Percentiles rank a stretch among this genome's conserved stretches.
Conservation (phyloP, 2,329 filamentous ascomycete genomes). For the Ophiostoma piceae region DNA sequence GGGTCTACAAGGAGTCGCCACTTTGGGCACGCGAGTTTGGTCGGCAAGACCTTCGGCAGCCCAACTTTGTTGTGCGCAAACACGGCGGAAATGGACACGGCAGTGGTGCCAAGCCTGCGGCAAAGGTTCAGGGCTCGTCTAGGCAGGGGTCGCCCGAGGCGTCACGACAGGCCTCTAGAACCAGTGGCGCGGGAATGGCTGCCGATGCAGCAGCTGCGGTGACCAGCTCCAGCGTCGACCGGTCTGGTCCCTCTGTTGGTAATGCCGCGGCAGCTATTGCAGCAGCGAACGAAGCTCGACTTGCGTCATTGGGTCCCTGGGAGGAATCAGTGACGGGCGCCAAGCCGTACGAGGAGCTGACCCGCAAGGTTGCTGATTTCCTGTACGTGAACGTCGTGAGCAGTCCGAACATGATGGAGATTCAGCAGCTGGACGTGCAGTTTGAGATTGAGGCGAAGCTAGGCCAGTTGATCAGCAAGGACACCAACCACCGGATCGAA, state of each 20-base stretch:
- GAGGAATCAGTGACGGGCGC: slow-evolving; percentile 64
- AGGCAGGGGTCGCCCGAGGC: slow-evolving; percentile 31
- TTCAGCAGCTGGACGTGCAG: slow-evolving; percentile 60
- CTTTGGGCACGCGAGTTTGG: slow-evolving; percentile 3
- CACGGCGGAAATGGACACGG: background rate
- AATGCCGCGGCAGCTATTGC: slow-evolving; percentile 25
- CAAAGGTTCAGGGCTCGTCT: background rate
- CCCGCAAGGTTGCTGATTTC: slow-evolving; percentile 74
- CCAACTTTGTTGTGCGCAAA: slow-evolving; percentile 12
- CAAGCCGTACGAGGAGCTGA: slow-evolving; percentile 67
- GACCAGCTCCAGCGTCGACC: background rate
- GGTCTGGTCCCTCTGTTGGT: background rate
- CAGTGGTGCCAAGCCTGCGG: background rate
- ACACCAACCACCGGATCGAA: slow-evolving; percentile 62
- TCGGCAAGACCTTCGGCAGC: background rate
- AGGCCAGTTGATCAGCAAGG: slow-evolving; percentile 70
- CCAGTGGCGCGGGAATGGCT: slow-evolving; percentile 28
- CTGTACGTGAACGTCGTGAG: slow-evolving; percentile 66
- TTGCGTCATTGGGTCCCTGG: slow-evolving; percentile 49
- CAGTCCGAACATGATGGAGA: slow-evolving; percentile 60
- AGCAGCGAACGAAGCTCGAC: slow-evolving; percentile 24
- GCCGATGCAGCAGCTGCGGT: slow-evolving; percentile 28
- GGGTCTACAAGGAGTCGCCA: background rate
- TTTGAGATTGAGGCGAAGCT: slow-evolving; percentile 95
- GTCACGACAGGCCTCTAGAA: slow-evolving; percentile 27